Evolutionary conservation across 352 stramenopile genomes (phyloP).

Genomic region (Elongisporangium senticosum): DNA sequence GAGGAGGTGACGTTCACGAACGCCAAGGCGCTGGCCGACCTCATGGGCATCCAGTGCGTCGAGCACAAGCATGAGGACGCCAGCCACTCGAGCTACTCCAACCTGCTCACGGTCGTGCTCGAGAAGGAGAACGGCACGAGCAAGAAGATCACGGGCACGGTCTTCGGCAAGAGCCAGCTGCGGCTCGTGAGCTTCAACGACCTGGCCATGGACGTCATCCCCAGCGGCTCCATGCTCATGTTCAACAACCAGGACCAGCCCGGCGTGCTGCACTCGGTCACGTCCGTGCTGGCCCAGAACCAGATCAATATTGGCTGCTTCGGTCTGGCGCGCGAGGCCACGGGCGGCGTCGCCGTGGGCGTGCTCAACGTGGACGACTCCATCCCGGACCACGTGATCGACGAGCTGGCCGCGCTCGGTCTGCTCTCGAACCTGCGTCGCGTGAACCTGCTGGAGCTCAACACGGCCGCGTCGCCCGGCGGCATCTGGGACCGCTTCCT

Average conservation of each 20-base stretch:
- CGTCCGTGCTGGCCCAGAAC: constrained; percentile 87
- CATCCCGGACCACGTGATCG: constrained; percentile 82
- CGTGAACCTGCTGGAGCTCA: constrained; percentile 78
- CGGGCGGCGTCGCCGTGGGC: constrained; percentile 66
- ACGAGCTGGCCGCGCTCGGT: constrained; percentile 64
- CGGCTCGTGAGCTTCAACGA: constrained; percentile 87
- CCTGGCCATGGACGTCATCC: constrained; percentile 80
- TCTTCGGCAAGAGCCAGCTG: constrained; percentile 86
- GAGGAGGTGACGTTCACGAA: constrained; percentile 90
- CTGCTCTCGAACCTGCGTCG: constrained; percentile 84
- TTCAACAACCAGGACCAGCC: constrained; percentile 95
- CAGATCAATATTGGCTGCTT: constrained; percentile 95
- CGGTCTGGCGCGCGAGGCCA: constrained; percentile 71
- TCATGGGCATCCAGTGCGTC: constrained; percentile 87
- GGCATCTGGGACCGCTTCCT: constrained; percentile 62
- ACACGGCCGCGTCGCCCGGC: constrained; percentile 31
- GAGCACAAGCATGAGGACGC: constrained; percentile 88
- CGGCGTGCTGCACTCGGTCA: constrained; percentile 92
- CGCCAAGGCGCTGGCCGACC: constrained; percentile 75
- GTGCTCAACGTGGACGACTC: constrained; percentile 87
- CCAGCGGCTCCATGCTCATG: constrained; percentile 87
- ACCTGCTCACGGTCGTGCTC: constrained; percentile 90
- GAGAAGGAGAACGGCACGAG: constrained; percentile 83
- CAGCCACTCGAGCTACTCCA: constrained; percentile 50
- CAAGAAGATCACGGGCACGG: constrained; percentile 84